Evolutionary conservation across 352 stramenopile species (phyloP).

Genomic region (Phytopythium mirpurense): DNA sequence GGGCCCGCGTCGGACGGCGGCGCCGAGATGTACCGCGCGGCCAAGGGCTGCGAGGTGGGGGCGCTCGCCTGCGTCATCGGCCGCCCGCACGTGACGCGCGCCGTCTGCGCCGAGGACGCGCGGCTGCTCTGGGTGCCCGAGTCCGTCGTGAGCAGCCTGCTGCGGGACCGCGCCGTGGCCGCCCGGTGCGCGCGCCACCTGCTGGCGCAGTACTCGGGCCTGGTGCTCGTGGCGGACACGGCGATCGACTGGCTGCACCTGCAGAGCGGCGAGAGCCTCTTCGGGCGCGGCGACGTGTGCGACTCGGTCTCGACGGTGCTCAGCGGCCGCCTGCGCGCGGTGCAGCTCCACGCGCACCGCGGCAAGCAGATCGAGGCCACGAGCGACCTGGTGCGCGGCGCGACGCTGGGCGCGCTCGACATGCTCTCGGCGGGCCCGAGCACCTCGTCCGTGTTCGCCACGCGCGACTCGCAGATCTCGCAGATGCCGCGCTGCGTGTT

Average conservation of each 20-base stretch:
- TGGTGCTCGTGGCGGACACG: slow-evolving; percentile 70
- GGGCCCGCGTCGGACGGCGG: too few relatives aligned
- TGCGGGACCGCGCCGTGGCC: slow-evolving; percentile 47
- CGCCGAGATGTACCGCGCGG: slow-evolving; percentile 50
- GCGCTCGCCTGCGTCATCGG: slow-evolving; percentile 66
- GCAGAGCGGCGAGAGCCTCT: slow-evolving; percentile 75
- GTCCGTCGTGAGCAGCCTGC: slow-evolving; percentile 45
- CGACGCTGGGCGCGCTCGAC: slow-evolving; percentile 75
- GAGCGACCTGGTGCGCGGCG: slow-evolving; percentile 73
- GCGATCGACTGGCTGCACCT: slow-evolving; percentile 84
- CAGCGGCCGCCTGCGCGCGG: slow-evolving; percentile 66
- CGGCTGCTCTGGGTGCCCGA: slow-evolving; percentile 54
- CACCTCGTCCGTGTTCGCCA: slow-evolving; percentile 80
- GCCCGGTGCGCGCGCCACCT: slow-evolving; percentile 54
- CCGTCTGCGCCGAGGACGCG: slow-evolving; percentile 42
- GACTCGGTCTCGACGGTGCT: slow-evolving; percentile 81
- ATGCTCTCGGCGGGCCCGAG: slow-evolving; percentile 71
- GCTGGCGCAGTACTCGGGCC: slow-evolving; percentile 60
- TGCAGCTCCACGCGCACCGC: slow-evolving; percentile 57
- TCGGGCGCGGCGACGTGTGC: slow-evolving; percentile 68
- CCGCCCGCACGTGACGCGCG: slow-evolving; percentile 28
- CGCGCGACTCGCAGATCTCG: slow-evolving; percentile 84
- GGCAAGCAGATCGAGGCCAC: slow-evolving; percentile 70
- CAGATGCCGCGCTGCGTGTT: slow-evolving; percentile 85
- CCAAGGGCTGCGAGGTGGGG: slow-evolving; percentile 59